These are phyloP conservation scores for Psilocybe azurescens DNA, from an alignment of 768 basidiomycete genomes.

Conservation along the genomic window DNA sequence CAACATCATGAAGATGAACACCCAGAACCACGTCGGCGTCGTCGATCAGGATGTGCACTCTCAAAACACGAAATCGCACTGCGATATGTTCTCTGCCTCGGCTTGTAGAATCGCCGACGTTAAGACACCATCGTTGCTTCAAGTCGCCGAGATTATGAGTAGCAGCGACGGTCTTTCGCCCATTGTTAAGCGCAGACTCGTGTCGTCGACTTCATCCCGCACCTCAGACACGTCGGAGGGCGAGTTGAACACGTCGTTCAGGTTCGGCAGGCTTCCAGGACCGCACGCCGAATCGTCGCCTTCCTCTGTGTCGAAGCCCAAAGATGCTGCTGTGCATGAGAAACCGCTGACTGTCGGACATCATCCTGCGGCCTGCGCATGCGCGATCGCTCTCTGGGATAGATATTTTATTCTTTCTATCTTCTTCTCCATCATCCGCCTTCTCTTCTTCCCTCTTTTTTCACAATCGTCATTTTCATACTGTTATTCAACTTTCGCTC, in stretches of 20 bases:
- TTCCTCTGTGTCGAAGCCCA: neutral
- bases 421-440: too few relatives aligned
- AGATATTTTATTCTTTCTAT: neutral
- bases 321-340: slow-evolving; percentile 1
- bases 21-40: slow-evolving; percentile 1
- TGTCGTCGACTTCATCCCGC: slow-evolving; percentile 31
- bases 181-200: neutral
- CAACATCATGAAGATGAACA: slow-evolving; percentile 2
- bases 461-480: too few relatives aligned
- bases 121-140: slow-evolving; percentile 29
- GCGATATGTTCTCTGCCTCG: slow-evolving; percentile 30
- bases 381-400: slow-evolving; percentile 24
- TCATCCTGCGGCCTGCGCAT: slow-evolving; percentile 70
- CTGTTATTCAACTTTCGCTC: too few relatives aligned
- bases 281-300: slow-evolving; percentile 26
- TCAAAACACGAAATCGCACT: slow-evolving; percentile 11
- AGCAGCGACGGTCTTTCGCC: neutral
- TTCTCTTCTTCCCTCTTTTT: too few relatives aligned
- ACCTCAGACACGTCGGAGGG: slow-evolving; percentile 70
- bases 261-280: slow-evolving; percentile 62
- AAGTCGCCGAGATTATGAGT: neutral
- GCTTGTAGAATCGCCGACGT: slow-evolving; percentile 37
- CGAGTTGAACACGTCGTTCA: slow-evolving; percentile 73
- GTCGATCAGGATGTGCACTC: slow-evolving; percentile 2
- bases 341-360: slow-evolving; percentile 67